Percentiles rank a stretch among this genome's conserved stretches.
phyloP scores from a whole-genome alignment of 2,329 filamentous ascomycete genomes.

The Akanthomyces dipterigenus region DNA sequence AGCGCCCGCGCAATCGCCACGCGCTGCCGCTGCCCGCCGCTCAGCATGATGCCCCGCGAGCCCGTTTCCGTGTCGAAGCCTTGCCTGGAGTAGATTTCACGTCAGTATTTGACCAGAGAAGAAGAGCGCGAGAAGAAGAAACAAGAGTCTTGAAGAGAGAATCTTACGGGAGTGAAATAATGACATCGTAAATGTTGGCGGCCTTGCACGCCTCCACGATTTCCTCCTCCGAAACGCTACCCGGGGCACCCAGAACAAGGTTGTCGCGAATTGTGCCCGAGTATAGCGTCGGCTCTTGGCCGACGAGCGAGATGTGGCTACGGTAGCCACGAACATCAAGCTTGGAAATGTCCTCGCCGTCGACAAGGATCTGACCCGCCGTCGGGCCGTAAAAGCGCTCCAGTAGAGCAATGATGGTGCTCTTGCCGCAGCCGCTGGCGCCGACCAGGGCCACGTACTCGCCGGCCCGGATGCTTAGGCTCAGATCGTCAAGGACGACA shows the following conservation, averaged over 20 bases:
- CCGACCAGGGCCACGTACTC: conserved; percentile 40
- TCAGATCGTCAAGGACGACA: background rate
- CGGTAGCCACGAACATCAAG: conserved; percentile 36
- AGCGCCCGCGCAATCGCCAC: conserved; percentile 50
- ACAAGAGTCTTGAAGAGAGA: conserved; percentile 14
- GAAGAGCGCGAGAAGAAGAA: too few species aligned
- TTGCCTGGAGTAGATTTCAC: too few species aligned
- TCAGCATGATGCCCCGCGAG: conserved; percentile 29
- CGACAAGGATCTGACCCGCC: conserved; percentile 32
- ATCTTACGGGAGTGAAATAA: too few species aligned
- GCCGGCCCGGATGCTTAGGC: conserved; percentile 19
- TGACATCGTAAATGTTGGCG: too few species aligned
- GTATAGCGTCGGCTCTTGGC: conserved; percentile 45
- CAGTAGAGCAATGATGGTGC: conserved; percentile 44
- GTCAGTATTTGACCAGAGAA: too few species aligned
- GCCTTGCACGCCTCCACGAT: too few species aligned
- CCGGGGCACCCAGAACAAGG: too few species aligned
- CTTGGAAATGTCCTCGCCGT: conserved; percentile 26
- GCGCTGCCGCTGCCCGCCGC: conserved; percentile 50
- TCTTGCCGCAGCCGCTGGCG: conserved; percentile 40
- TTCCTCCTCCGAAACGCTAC: too few species aligned
- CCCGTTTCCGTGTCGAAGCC: too few species aligned
- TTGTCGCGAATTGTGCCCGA: conserved; percentile 42
- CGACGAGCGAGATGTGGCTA: conserved; percentile 37
- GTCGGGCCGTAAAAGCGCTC: conserved; percentile 48